Evolutionary conservation across 495 filamentous ascomycete species (phyloP), one percentile per base, ranked within the genome.

Genomic region (Aspergillus kassunensis): DNA sequence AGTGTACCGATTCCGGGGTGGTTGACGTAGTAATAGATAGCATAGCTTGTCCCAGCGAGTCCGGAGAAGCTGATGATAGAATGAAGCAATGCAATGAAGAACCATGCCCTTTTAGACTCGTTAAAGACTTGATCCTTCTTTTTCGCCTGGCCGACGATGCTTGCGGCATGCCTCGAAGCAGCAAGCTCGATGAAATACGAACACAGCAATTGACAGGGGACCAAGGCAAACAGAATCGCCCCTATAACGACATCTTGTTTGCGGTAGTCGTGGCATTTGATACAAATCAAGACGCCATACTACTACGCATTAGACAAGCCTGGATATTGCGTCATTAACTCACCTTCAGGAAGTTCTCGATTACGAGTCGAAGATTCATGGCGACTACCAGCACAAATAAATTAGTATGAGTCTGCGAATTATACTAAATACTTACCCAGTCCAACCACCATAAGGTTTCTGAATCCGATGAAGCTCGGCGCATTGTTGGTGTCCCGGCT

Each of bases 271-370:
- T 95, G 89, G 64, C 92, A 95, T 56, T 82, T 81, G 44, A 98
- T 77, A 63, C 92, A 95, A 51, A 98, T 95, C 11, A 98, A 74
- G 35, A 97, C 89, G 20, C 91, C 91, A 64, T 97, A 97, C 87
- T 93, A 60, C 27, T n/a, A 10, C 44, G 3, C 27, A 31, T 27
- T 33, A 41, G n/a, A 20, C 43, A 31, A 44, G 34, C 23, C 11
- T n/a, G 42, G 15, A 16, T 29, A 18, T 21, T 9, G 37, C 71
- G 58, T 59, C 33, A 37, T 34, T 46, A 35, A 9, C 51, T 46
- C 25, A 90, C 90, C 78, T 98, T 98, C 76, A 91, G 88, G 60
- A 89, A 95, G 60, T 98, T 98, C 73, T 97, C 93, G 59, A 98
- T 89, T 53, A 98, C 84, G 54, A 98, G 76, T 55, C 93, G 81